Evolutionary conservation across 257 asterid genomes (phyloP).

Genomic region (Cruciata laevipes): DNA sequence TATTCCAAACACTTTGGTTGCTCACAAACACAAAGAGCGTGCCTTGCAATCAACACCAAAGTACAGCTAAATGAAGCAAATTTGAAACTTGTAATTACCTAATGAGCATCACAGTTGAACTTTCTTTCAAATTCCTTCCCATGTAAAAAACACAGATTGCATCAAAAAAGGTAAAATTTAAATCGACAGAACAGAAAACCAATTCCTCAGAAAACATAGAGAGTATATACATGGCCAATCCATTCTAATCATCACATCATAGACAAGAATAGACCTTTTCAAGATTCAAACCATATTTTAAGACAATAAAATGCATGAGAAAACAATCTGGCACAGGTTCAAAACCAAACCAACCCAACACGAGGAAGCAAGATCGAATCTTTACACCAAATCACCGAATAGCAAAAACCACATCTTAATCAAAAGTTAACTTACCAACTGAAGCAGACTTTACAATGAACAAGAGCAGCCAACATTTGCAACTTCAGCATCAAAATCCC

Average conservation of each 20-base stretch:
- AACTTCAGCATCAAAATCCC: conserved; percentile 34
- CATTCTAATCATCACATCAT: conserved; percentile 5
- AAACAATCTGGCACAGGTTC: not conserved
- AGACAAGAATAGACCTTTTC: conserved; percentile 7
- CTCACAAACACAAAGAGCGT: conserved; percentile 10
- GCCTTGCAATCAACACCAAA: conserved; percentile 12
- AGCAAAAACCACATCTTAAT: not conserved
- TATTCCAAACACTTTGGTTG: not conserved
- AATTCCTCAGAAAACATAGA: not conserved
- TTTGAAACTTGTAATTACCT: not conserved
- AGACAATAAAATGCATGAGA: conserved; percentile 12
- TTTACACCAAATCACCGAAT: conserved; percentile 16
- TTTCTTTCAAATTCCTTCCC: not conserved
- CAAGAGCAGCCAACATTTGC: conserved; percentile 32
- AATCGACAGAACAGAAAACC: not conserved
- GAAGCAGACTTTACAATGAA: conserved; percentile 37
- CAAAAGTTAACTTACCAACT: conserved; percentile 37
- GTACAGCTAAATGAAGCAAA: conserved; percentile 9
- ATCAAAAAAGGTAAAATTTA: not conserved
- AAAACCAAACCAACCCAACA: conserved; percentile 9
- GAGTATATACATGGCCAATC: conserved; percentile 13
- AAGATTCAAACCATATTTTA: conserved; percentile 8
- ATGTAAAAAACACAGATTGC: not conserved
- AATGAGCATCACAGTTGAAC: conserved; percentile 1
- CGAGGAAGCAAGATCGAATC: conserved; percentile 26